phyloP scores from a whole-genome alignment of 208 protist species.

The Crithidia acanthocephali region DNA sequence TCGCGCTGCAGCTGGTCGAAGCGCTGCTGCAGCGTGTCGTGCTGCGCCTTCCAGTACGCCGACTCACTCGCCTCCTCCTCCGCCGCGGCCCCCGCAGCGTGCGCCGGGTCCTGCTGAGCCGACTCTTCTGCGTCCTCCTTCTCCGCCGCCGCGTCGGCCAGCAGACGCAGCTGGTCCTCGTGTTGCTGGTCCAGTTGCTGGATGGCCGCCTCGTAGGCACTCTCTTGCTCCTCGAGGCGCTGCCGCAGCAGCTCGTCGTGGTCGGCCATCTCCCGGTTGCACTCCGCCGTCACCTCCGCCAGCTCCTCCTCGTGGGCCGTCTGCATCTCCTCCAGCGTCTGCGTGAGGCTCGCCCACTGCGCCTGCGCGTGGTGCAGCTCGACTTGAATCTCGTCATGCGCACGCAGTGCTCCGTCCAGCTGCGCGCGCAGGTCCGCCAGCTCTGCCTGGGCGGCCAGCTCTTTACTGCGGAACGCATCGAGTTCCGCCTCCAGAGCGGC shows the following conservation, averaged over 20 bases:
- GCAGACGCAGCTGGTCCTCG: slow-evolving; percentile 17
- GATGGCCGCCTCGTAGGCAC: slow-evolving; percentile 15
- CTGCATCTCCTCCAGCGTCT: slow-evolving; percentile 7
- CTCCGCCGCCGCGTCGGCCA: not conserved
- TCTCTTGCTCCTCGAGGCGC: slow-evolving; percentile 26
- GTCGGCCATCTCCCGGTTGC: slow-evolving; percentile 13
- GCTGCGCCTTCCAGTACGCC: slow-evolving; percentile 38
- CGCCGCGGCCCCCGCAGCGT: not conserved
- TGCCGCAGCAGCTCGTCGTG: slow-evolving; percentile 25
- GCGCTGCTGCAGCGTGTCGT: slow-evolving; percentile 40
- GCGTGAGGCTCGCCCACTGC: not conserved
- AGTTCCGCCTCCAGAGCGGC: slow-evolving; percentile 2
- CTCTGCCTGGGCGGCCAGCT: slow-evolving; percentile 13
- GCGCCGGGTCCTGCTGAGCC: not conserved
- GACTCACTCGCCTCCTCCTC: not conserved
- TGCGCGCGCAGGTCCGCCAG: slow-evolving; percentile 4
- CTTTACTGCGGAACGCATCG: slow-evolving; percentile 11
- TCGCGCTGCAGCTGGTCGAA: slow-evolving; percentile 58
- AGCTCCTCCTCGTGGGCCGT: slow-evolving; percentile 18
- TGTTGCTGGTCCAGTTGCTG: slow-evolving; percentile 38
- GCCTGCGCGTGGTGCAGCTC: not conserved
- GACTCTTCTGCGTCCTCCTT: not conserved
- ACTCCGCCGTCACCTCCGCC: slow-evolving; percentile 7
- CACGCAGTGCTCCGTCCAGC: not conserved
- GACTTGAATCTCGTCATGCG: not conserved